Percentiles rank a stretch among this genome's conserved stretches.
phyloP scores from a whole-genome alignment of 2,329 filamentous ascomycete genomes.

The Aschersonia sp. region DNA sequence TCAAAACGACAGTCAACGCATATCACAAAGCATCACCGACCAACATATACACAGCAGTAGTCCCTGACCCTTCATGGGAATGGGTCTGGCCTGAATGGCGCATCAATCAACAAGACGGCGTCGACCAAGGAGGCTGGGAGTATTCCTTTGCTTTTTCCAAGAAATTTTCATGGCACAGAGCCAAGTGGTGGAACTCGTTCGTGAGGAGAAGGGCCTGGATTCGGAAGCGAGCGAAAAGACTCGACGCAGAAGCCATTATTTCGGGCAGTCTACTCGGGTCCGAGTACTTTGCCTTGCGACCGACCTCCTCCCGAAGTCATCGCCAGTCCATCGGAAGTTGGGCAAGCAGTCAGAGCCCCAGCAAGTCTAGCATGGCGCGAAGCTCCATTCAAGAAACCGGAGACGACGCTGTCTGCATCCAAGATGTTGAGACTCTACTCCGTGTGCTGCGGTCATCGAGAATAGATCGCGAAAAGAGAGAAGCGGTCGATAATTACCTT shows the following conservation, averaged over 20 bases:
- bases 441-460: conserved; percentile 50
- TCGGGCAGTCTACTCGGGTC: conserved; percentile 55
- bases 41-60: conserved; percentile 70
- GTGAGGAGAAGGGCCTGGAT: conserved; percentile 86
- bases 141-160: conserved; percentile 80
- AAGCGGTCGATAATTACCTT: conserved; percentile 72
- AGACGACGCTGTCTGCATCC: conserved; percentile 43
- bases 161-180: conserved; percentile 72
- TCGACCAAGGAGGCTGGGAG: conserved; percentile 86
- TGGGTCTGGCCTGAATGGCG: conserved; percentile 64
- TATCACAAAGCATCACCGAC: conserved; percentile 46
- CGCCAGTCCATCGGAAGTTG: conserved; percentile 17
- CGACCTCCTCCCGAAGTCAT: conserved; percentile 25
- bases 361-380: conserved; percentile 22
- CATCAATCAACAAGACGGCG: conserved; percentile 55
- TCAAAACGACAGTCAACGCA: conserved; percentile 36
- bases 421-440: conserved; percentile 56
- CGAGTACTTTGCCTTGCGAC: conserved; percentile 68
- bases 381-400: conserved; percentile 26
- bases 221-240: conserved; percentile 57
- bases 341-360: conserved; percentile 16
- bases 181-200: conserved; percentile 88
- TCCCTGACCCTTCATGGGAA: conserved; percentile 89
- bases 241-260: conserved; percentile 23
- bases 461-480: conserved; percentile 86